Evolutionary conservation across 2,329 filamentous ascomycete genomes (phyloP), one percentile per base, ranked within the genome.

Genomic region (Clarireedia monteithiana): DNA sequence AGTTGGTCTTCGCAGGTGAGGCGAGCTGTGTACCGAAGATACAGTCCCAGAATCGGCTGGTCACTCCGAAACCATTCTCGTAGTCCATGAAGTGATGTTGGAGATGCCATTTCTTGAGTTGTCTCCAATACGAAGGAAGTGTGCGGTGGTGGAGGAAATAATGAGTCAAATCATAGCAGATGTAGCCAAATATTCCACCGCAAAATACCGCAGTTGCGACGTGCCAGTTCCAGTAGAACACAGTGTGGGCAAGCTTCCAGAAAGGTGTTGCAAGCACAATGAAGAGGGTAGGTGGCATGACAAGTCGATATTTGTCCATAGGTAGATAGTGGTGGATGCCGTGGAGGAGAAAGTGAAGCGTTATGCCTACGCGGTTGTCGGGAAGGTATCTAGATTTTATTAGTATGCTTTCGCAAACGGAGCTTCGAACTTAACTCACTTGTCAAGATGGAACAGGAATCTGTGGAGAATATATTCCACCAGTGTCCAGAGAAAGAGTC

Each of bases 121-220:
- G 79, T 73, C 88, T 89, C 76, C 95, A 97, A 80, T 90, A 96
- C 2, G 85, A 75, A 15, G 94, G 94, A 2, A 99, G 83, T 66
- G 90, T 95, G 74, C 88, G 83, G 75, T 99, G 94, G 72, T 99
- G 94, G 40, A 99, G 81, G 80, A 99, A 99, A 78, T 97, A 99
- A 72, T 99, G 94, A 1, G 94, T 99, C 76, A 96, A 68, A 71
- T 99, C 94, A 75, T 99, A 99, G 77, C 88, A 91, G 60, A 96
- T 81, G 71, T 99, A 99, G 56, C 94, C 94, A 66, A 96, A 95
- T 61, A 99, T 85, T 59, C 91, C 94, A 50, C 94, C 94, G 66
- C 85, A 92, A 76, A 81, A 99, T 4, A 90, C 86, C 23, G 85
- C 82, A 0, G 85, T 82, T 5, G 84, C 94, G 9, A 86, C 81